Evolutionary conservation across 768 basidiomycete species (phyloP).

Genomic region (Clitopilus passeckerianus): DNA sequence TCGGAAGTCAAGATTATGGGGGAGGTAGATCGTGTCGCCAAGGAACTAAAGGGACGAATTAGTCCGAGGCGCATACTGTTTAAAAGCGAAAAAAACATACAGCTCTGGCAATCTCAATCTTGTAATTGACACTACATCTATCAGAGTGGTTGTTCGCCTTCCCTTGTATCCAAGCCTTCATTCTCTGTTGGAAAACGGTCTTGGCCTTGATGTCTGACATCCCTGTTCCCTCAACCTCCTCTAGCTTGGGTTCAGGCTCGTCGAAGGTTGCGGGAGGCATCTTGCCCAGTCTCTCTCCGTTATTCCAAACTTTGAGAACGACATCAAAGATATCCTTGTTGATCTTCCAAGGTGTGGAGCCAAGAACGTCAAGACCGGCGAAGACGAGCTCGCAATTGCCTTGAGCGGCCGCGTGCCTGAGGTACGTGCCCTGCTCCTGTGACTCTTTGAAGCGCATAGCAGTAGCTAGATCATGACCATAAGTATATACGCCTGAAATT

Average conservation of each 20-base stretch:
- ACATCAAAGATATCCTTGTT: conserved; percentile 75
- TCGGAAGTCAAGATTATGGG: conserved; percentile 96
- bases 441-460: conserved; percentile 95
- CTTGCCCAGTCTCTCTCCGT: conserved; percentile 75
- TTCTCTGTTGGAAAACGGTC: conserved; percentile 47
- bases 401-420: conserved; percentile 64
- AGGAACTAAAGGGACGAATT: conserved; percentile 53
- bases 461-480: conserved; percentile 31
- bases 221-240: conserved; percentile 29
- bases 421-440: conserved; percentile 75
- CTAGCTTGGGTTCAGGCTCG: conserved; percentile 55
- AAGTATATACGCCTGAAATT: not conserved
- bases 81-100: conserved; percentile 38
- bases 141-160: conserved; percentile 87
- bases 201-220: conserved; percentile 45
- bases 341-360: conserved; percentile 86
- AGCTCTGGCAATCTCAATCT: conserved; percentile 91
- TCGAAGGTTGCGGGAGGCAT: conserved; percentile 74
- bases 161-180: conserved; percentile 47
- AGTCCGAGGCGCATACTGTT: not conserved
- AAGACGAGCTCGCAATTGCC: conserved; percentile 83
- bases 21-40: conserved; percentile 83
- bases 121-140: conserved; percentile 91
- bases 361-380: conserved; percentile 85
- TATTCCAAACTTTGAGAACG: conserved; percentile 82